Percentiles rank a stretch among this genome's conserved stretches.
Evolutionary conservation across 106 monocot species (phyloP).

Genomic region (Allium sativum): DNA sequence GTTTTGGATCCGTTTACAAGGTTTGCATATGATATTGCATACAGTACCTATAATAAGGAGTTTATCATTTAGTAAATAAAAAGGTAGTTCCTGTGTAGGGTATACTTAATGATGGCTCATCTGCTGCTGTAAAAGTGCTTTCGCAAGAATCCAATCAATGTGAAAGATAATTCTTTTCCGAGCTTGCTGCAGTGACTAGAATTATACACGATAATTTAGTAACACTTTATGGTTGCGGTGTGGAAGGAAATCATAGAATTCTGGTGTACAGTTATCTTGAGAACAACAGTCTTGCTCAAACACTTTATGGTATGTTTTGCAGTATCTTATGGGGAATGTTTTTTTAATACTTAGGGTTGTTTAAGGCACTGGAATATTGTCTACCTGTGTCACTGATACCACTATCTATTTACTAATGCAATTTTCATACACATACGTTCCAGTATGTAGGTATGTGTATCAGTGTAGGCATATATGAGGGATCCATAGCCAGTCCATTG

Average conservation of each 20-base stretch:
- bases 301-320: conserved; percentile 35
- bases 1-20: conserved; percentile 60
- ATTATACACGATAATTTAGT: conserved; percentile 52
- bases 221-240: conserved; percentile 38
- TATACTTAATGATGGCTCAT: conserved; percentile 35
- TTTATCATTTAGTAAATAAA: no score
- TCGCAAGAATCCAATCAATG: conserved; percentile 55
- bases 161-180: conserved; percentile 34
- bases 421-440: background rate
- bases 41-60: no score
- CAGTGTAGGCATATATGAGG: no score
- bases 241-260: conserved; percentile 39
- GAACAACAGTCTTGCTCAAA: conserved; percentile 53
- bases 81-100: conserved; percentile 22
- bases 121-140: conserved; percentile 50
- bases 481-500: no score
- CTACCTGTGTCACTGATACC: background rate
- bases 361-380: background rate
- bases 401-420: no score
- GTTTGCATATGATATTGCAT: conserved; percentile 13
- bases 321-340: no score
- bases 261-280: conserved; percentile 54
- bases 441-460: no score
- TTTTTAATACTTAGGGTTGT: background rate
- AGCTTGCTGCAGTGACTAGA: conserved; percentile 33